Conservation (phyloP, 805 yeast genomes). For the Komagataella mondaviorum region DNA sequence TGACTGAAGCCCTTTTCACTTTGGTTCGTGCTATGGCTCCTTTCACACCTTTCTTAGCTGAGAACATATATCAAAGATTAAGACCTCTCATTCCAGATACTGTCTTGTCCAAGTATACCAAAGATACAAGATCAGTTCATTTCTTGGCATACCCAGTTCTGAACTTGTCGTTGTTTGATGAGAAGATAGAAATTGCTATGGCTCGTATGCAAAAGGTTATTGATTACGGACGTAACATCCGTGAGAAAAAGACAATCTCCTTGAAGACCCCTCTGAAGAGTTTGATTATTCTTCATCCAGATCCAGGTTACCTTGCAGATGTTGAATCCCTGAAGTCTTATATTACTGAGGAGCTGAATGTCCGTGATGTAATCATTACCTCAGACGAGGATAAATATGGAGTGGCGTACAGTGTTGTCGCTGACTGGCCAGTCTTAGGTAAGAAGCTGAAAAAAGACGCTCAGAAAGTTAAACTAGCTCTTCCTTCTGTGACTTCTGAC, state of each 20-base stretch:
- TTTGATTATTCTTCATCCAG: conserved; percentile 76
- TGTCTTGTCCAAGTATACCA: conserved; percentile 31
- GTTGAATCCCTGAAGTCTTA: conserved; percentile 66
- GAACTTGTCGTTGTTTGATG: conserved; percentile 69
- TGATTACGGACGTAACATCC: conserved; percentile 89
- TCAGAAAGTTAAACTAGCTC: conserved; percentile 86
- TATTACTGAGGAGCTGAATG: conserved; percentile 83
- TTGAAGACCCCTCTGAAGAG: conserved; percentile 89
- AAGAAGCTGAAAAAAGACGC: conserved; percentile 92
- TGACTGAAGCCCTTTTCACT: conserved; percentile 81
- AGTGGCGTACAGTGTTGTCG: conserved; percentile 87
- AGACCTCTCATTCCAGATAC: conserved; percentile 46
- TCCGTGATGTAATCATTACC: conserved; percentile 78
- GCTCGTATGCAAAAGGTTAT: conserved; percentile 94
- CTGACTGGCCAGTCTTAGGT: conserved; percentile 98
- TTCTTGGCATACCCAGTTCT: conserved; percentile 85
- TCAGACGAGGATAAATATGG: conserved; percentile 85
- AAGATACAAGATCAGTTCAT: conserved; percentile 78
- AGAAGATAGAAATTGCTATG: conserved; percentile 75
- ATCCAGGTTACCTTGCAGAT: conserved; percentile 60
- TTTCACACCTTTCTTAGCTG: conserved; percentile 93
- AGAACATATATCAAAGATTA: conserved; percentile 72
- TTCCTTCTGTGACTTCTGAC: conserved; percentile 68
- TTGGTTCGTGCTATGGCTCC: conserved; percentile 97
- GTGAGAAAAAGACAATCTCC: conserved; percentile 91